Evolutionary conservation across 345 rosid genomes (phyloP).

Genomic region (Euphorbia pulcherrima): DNA sequence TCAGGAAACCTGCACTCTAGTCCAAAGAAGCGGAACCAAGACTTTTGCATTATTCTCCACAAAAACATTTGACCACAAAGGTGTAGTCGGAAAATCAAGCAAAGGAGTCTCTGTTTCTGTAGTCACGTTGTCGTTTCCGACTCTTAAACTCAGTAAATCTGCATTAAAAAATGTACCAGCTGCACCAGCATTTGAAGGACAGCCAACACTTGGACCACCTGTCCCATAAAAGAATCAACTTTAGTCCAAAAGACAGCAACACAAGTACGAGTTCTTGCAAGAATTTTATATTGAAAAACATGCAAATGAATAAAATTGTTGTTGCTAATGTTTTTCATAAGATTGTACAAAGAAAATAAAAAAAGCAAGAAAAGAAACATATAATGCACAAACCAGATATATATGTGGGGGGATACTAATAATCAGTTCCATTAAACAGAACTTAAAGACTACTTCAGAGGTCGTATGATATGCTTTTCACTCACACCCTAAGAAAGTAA

Average conservation of each 20-base stretch:
- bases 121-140: slow-evolving; percentile 73
- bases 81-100: slow-evolving; percentile 81
- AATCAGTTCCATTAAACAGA: background rate
- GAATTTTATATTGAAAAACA: background rate
- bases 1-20: slow-evolving; percentile 80
- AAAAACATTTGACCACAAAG: slow-evolving; percentile 82
- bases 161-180: slow-evolving; percentile 96
- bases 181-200: slow-evolving; percentile 87
- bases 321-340: background rate
- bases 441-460: background rate
- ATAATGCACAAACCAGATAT: background rate
- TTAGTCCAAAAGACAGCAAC: slow-evolving; percentile 7
- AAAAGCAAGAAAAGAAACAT: background rate
- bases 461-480: background rate
- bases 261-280: background rate
- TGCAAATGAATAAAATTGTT: slow-evolving; percentile 1
- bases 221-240: slow-evolving; percentile 23
- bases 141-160: slow-evolving; percentile 73
- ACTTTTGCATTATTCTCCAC: slow-evolving; percentile 92
- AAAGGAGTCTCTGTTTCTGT: slow-evolving; percentile 94
- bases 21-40: slow-evolving; percentile 92
- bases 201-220: slow-evolving; percentile 88
- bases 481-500: background rate
- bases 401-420: background rate
- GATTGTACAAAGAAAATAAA: background rate